Base-by-base conservation (phyloP, 164 flowering plant genomes). In the Liriodendron chinense region DNA sequence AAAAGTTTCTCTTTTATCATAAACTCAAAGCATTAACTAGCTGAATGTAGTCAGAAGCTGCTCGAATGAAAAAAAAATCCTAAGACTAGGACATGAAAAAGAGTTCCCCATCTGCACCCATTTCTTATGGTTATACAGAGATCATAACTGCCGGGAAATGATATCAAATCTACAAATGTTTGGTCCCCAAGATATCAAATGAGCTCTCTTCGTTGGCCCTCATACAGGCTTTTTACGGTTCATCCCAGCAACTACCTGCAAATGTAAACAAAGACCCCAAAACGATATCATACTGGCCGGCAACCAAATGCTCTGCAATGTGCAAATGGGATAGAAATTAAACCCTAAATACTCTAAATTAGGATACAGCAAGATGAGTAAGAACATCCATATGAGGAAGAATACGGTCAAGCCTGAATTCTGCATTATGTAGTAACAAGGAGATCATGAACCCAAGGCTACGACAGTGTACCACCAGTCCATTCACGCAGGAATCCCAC, bases 171-270 rank as follows among this genome's bases (percentile, higher is more conserved):
- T 67, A 67, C 22, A 8, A 21, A 63, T 23, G 20, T 20, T 63
- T 13, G 65, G 43, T 12, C 18, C 8, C 47, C 47, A 18, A 26
- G 23, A 13, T 67, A 16, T 9, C 47, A 28, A 28, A 26, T 7
- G 26, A 16, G 20, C 48, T 28, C 7, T 64, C 26, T 14, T 25
- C 8, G 13, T 21, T 64, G 18, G 25, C 47, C 48, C 9, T 24
- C 63, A 21, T 24, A 65, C 75, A 14, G 68, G 70, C 43, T 70
- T 80, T 70, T 79, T 76, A 59, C 79, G 77, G 3, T 74, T 80
- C 82, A 80, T 64, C 10, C 79, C 77, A 2, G 82, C 82, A 69
- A 80, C 77, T 8, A 80, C 82, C 82, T 80, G 79, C 67, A 65
- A 65, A 77, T 16, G 9, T 9, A 25, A 12, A 71, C 21, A 48